phyloP scores from a whole-genome alignment of 768 basidiomycete species.

The Lactarius quietus region DNA sequence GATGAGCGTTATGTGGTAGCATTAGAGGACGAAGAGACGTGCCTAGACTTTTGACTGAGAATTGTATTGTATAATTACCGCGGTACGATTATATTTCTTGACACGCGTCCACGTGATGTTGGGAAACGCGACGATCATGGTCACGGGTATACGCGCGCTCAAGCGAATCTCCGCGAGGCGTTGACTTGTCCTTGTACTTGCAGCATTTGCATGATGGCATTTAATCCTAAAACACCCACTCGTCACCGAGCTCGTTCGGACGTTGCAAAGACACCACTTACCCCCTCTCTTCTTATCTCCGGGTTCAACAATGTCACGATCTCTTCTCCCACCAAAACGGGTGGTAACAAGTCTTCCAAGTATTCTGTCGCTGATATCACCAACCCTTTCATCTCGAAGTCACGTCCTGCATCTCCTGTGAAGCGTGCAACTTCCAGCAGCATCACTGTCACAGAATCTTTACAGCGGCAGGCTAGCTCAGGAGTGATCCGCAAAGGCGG shows the following conservation, averaged over 20 bases:
- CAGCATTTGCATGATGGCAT: conserved; percentile 27
- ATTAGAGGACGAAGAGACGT: background rate
- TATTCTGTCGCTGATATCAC: conserved; percentile 44
- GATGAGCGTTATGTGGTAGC: conserved; percentile 23
- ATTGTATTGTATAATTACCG: background rate
- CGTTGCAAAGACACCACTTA: conserved; percentile 45
- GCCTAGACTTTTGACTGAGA: background rate
- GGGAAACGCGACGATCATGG: background rate
- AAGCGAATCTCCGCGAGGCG: too few relatives aligned
- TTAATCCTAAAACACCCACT: conserved; percentile 44
- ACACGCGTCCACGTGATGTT: conserved; percentile 23
- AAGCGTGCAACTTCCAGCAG: conserved; percentile 52
- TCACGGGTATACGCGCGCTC: background rate
- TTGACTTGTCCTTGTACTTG: background rate
- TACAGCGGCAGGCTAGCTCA: conserved; percentile 57
- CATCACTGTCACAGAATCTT: conserved; percentile 48
- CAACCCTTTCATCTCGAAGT: conserved; percentile 60
- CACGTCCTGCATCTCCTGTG: conserved; percentile 58
- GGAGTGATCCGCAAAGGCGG: conserved; percentile 78
- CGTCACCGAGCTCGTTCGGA: conserved; percentile 48
- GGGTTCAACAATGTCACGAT: conserved; percentile 38
- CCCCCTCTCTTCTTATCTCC: conserved; percentile 41
- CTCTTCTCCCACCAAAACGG: conserved; percentile 34
- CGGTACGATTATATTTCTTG: too few relatives aligned
- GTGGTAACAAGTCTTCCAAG: conserved; percentile 28